Evolutionary conservation across 768 basidiomycete genomes (phyloP).

Genomic region (Sarcodon sp.): DNA sequence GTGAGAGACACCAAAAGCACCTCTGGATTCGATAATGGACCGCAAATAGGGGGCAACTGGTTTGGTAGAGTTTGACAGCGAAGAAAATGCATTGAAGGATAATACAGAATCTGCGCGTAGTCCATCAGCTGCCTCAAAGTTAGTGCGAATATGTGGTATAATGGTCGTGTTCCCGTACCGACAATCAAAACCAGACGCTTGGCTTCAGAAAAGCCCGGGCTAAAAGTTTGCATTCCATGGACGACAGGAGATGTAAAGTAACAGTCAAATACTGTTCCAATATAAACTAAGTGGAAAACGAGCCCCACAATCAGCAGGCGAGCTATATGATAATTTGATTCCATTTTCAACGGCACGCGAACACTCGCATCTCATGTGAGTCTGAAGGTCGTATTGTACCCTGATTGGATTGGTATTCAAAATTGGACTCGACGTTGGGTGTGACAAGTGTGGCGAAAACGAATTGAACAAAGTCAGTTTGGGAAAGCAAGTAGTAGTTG

Average conservation of each 20-base stretch:
- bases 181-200: slow-evolving; percentile 73
- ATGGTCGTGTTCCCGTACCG: slow-evolving; percentile 27
- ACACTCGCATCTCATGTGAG: too few relatives aligned
- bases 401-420: too few relatives aligned
- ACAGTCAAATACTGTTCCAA: slow-evolving; percentile 70
- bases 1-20: slow-evolving; percentile 77
- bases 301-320: slow-evolving; percentile 52
- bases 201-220: slow-evolving; percentile 32
- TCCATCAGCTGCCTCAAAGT: slow-evolving; percentile 51
- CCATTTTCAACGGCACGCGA: too few relatives aligned
- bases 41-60: slow-evolving; percentile 67
- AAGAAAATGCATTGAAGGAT: slow-evolving; percentile 43
- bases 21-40: slow-evolving; percentile 48
- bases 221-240: slow-evolving; percentile 56
- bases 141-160: neutral
- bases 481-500: too few relatives aligned
- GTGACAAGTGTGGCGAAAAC: too few relatives aligned
- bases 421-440: too few relatives aligned
- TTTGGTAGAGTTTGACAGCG: slow-evolving; percentile 31
- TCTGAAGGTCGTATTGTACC: too few relatives aligned
- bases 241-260: slow-evolving; percentile 82
- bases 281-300: slow-evolving; percentile 63
- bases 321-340: slow-evolving; percentile 1
- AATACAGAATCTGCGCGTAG: slow-evolving; percentile 74
- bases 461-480: too few relatives aligned